Evolutionary conservation across 2,329 filamentous ascomycete genomes (phyloP).

Genomic region (Colletotrichum sidae): DNA sequence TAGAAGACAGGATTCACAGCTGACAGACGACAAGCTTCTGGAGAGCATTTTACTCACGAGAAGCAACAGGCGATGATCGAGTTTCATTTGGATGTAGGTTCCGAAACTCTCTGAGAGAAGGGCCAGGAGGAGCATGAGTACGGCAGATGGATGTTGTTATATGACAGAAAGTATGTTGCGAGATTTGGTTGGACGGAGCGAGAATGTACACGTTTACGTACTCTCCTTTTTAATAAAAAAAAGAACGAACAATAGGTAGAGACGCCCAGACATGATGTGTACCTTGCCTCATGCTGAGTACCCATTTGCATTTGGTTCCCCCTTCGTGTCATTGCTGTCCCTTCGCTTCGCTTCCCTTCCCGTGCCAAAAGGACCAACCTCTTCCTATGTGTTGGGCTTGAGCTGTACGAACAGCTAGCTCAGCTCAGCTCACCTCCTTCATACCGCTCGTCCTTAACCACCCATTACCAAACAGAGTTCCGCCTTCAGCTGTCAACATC

Average conservation of each 20-base stretch:
- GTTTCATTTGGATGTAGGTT: slow-evolving; percentile 35
- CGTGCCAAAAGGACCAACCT: too few relatives aligned
- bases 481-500: slow-evolving; percentile 1
- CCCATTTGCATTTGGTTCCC: neutral
- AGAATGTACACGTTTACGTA: slow-evolving; percentile 20
- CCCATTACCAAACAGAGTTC: neutral
- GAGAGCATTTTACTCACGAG: neutral
- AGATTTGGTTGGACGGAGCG: slow-evolving; percentile 24
- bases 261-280: too few relatives aligned
- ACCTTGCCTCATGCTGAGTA: too few relatives aligned
- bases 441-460: too few relatives aligned
- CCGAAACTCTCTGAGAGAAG: slow-evolving; percentile 28
- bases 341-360: neutral
- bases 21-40: neutral
- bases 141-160: slow-evolving; percentile 2
- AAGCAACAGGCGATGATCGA: slow-evolving; percentile 12
- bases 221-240: slow-evolving; percentile 1
- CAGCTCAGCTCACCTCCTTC: too few relatives aligned
- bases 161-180: slow-evolving; percentile 18
- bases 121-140: slow-evolving; percentile 1
- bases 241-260: neutral
- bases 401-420: too few relatives aligned
- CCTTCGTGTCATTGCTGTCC: neutral
- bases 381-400: too few relatives aligned
- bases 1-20: neutral